phyloP scores from a whole-genome alignment of 1,284 basidiomycete species.

The Puccinia polysora region DNA sequence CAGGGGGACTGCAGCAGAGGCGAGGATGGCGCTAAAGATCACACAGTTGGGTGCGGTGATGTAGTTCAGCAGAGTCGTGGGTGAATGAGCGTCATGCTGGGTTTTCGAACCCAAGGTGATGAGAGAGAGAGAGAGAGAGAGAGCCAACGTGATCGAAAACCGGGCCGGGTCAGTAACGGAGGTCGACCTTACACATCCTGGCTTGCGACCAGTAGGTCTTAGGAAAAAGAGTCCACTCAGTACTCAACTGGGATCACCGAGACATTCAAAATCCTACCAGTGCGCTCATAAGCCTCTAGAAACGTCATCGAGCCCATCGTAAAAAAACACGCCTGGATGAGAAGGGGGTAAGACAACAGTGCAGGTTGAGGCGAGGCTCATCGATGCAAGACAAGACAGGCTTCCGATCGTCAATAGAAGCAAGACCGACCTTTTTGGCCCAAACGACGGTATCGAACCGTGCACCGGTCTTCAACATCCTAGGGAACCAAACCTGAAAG shows the following conservation, averaged over 20 bases:
- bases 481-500: conserved; percentile 64
- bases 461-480: conserved; percentile 83
- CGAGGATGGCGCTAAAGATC: conserved; percentile 63
- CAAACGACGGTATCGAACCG: conserved; percentile 85
- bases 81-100: conserved; percentile 55
- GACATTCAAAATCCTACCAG: conserved; percentile 83
- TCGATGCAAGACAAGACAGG: no score
- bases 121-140: no score
- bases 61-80: conserved; percentile 91
- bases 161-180: no score
- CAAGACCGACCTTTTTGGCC: conserved; percentile 82
- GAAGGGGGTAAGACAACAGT: conserved; percentile 15
- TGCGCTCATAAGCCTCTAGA: conserved; percentile 85
- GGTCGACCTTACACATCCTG: no score
- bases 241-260: conserved; percentile 78
- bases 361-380: not conserved
- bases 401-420: conserved; percentile 45
- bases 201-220: conserved; percentile 20
- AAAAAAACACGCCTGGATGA: conserved; percentile 67
- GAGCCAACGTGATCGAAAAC: no score
- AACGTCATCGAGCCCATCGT: conserved; percentile 93
- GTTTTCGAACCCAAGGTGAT: no score
- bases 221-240: conserved; percentile 13
- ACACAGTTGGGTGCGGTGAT: conserved; percentile 83
- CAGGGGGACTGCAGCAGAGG: conserved; percentile 77